Evolutionary conservation across 305 asterid species (phyloP), one percentile per base, ranked within the genome.

Genomic region (Lippia alba): DNA sequence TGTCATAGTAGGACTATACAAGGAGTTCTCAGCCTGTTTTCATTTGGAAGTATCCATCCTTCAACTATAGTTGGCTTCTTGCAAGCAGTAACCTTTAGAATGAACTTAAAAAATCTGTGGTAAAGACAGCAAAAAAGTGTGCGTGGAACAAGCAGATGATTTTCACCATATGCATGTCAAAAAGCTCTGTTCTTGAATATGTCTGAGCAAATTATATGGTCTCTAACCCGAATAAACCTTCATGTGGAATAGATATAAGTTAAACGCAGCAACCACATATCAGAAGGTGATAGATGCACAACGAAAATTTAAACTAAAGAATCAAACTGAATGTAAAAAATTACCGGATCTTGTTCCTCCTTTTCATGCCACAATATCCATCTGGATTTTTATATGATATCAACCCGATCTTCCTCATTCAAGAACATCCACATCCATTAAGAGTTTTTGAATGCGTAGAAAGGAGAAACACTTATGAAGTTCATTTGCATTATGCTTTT

Each of bases 321-420:
- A 19, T 15, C 17, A 53, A 18, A 14, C 56, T 39, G 41, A 12
- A 8, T 46, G 17, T 3, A 4, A 59, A 46, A 19, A 30, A 34
- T 60, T 70, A 73, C 80, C 83, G 75, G 73, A 59, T 49, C 62
- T 69, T 63, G 30, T 72, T 75, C 48, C 75, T 76, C 70, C 70
- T 72, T 63, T 78, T 72, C 12, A 76, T 20, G 55, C 74, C 16
- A 58, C 71, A 65, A 58, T 67, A 64, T 64, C 68, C 61, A 51
- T 71, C 45, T 34, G 55, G 56, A 48, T 78, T 50, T 81, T 12
- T 79, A 67, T 56, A 44, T 19, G 41, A 45, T 36, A 66, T 56
- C 24, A 61, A 50, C 17, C 65, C 64, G 41, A 4, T 44, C 61
- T 51, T 69, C 53, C 60, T 46, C 68, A 58, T 48, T 51, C 62